phyloP scores from a whole-genome alignment of 495 filamentous ascomycete species.

The Bacidia gigantensis region DNA sequence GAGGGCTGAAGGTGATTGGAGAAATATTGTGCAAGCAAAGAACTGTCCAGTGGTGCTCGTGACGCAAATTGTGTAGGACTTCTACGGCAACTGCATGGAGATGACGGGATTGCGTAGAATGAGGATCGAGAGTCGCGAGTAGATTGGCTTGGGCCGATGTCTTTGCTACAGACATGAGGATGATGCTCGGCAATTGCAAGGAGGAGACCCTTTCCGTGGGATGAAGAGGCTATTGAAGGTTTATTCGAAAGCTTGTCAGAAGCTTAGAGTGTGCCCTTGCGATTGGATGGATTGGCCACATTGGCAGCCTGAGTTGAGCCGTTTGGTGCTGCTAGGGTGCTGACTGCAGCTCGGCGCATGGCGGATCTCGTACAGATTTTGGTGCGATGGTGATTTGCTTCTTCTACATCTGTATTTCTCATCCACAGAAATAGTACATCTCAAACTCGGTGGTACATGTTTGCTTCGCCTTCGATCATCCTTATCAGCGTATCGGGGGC shows the following conservation, averaged over 20 bases:
- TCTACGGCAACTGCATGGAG: slow-evolving; percentile 42
- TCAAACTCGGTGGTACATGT: too few species aligned
- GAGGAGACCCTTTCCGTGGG: too few species aligned
- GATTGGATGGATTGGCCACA: not conserved
- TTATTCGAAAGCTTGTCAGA: too few species aligned
- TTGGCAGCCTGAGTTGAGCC: too few species aligned
- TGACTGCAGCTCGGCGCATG: not conserved
- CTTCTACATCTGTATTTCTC: too few species aligned
- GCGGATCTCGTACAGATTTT: not conserved
- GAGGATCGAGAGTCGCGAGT: not conserved
- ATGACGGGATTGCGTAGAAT: not conserved
- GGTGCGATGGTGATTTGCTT: too few species aligned
- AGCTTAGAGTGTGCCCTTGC: not conserved
- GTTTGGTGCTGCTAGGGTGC: too few species aligned
- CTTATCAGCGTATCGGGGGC: not conserved
- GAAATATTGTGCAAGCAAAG: slow-evolving; percentile 48
- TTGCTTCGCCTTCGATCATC: not conserved
- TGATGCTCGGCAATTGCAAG: not conserved
- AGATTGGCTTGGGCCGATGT: not conserved
- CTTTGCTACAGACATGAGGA: not conserved
- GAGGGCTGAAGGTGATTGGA: slow-evolving; percentile 19
- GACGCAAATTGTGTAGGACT: slow-evolving; percentile 65
- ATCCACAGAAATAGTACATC: too few species aligned
- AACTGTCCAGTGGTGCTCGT: slow-evolving; percentile 77
- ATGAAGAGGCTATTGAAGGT: too few species aligned